Base-by-base conservation (phyloP, 2,329 filamentous ascomycete species). In the Colletotrichum incanum region DNA sequence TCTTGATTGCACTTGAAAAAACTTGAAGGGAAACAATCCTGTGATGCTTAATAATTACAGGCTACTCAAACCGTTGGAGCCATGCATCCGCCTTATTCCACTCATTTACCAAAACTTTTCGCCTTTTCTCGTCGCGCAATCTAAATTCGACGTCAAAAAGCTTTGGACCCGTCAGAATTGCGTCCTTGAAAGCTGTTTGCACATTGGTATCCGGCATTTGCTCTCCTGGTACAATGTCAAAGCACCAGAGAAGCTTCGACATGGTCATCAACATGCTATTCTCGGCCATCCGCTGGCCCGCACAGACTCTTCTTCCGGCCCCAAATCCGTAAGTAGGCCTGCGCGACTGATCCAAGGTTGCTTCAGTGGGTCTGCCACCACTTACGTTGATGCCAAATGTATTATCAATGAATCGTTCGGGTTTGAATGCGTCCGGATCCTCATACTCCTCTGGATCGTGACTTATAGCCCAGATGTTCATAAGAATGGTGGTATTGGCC, bases 201-300 rank as follows among this genome's bases (percentile, higher is more conserved):
- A 60, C 28, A 1, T n/a, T 37, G 11, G 63, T 55, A 5, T 45
- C 47, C 47, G 47, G 61, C 47, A 20, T 34, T 23, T 34, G 69
- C 31, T 67, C 67, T 12, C 74, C 75, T 2, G 78, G 72, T n/a
- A 74, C 72, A 61, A 84, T 77, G 7, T 84, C 78, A 64, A 87
- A 86, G 1, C 83, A 85, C 88, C 87, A 90, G 0, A 90, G 73
- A 3, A 85, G 65, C 67, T 84, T 83, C 3, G 84, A 77, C 60
- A 84, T 78, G 9, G 78, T 78, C 11, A 82, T 66, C 63, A 84
- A 77, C 55, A 88, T 74, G 45, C 80, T 85, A 37, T 83, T 82
- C 75, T 86, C 84, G 3, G 85, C 85, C 39, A 89, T 82, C 63
- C 87, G 82, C 39, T 86, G 84, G 0, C 87, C 86, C 5, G 82